Conservation (phyloP, 768 basidiomycete genomes). For the Boletus reticulatus region DNA sequence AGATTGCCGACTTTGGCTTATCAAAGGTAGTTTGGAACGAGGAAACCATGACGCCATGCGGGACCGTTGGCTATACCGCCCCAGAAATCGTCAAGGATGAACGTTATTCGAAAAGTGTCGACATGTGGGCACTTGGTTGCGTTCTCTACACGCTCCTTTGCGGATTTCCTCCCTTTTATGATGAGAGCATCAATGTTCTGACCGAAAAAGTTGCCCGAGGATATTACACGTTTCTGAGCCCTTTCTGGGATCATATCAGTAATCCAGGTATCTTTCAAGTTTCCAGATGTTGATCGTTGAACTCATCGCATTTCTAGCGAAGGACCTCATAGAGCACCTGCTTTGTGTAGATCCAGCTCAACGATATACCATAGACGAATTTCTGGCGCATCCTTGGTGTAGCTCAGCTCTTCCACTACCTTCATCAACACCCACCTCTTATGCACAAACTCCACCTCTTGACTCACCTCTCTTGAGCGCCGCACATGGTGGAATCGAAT, state of each 20-base stretch:
- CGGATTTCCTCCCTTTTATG: constrained; percentile 98
- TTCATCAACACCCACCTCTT: constrained; percentile 60
- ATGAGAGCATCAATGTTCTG: constrained; percentile 96
- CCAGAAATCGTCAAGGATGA: constrained; percentile 99
- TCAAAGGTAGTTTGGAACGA: constrained; percentile 99
- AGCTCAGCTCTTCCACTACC: constrained; percentile 61
- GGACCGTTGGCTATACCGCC: constrained; percentile 99
- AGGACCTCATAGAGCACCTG: constrained; percentile 92
- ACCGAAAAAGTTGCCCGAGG: constrained; percentile 98
- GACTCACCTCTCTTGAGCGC: constrained; percentile 91
- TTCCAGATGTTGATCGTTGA: background rate
- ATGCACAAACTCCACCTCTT: constrained; percentile 45
- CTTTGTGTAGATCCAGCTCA: constrained; percentile 95
- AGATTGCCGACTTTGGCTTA: constrained; percentile 98
- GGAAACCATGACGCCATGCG: constrained; percentile 98
- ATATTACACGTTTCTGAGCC: constrained; percentile 96
- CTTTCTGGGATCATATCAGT: constrained; percentile 99
- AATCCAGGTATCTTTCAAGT: constrained; percentile 52
- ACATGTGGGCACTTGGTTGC: constrained; percentile 99
- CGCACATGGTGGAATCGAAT: constrained; percentile 69
- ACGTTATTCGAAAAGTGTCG: constrained; percentile 92
- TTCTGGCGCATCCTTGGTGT: constrained; percentile 96
- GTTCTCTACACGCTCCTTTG: constrained; percentile 98
- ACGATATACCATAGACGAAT: constrained; percentile 97
- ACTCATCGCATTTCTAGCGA: constrained; percentile 51